Evolutionary conservation across 2,329 filamentous ascomycete genomes (phyloP).

Genomic region (Dryadomyces sulphureus): DNA sequence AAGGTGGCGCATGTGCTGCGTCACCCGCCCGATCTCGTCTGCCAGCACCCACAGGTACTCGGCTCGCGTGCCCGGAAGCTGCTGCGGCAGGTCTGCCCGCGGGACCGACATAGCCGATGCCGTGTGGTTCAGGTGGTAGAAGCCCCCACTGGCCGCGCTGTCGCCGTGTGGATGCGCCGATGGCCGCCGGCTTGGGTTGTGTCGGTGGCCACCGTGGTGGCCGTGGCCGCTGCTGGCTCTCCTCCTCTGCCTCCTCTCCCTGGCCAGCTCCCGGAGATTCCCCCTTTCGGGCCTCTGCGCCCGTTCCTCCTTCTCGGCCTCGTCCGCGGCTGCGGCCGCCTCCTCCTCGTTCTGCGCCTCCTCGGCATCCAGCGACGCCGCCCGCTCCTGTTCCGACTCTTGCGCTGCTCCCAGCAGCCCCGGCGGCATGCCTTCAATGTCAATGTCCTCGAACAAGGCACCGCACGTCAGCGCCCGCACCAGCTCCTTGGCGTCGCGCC

Average conservation of each 20-base stretch:
- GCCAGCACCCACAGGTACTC: slow-evolving; percentile 53
- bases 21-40: slow-evolving; percentile 53
- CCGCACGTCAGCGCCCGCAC: slow-evolving; percentile 28
- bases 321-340: slow-evolving; percentile 13
- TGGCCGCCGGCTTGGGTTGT: not conserved
- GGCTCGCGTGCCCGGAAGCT: slow-evolving; percentile 25
- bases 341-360: slow-evolving; percentile 11
- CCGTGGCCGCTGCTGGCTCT: not conserved
- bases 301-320: slow-evolving; percentile 13
- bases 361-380: slow-evolving; percentile 12
- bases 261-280: not conserved
- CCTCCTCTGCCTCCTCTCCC: not conserved
- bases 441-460: slow-evolving; percentile 19
- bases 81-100: slow-evolving; percentile 19
- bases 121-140: not conserved
- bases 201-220: not conserved
- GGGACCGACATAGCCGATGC: slow-evolving; percentile 14
- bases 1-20: slow-evolving; percentile 42
- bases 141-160: not conserved
- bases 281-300: not conserved
- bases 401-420: slow-evolving; percentile 25
- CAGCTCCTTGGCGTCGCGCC: slow-evolving; percentile 28
- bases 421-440: slow-evolving; percentile 17
- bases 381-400: slow-evolving; percentile 10
- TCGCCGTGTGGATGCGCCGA: not conserved